Evolutionary conservation across 2,329 filamentous ascomycete species (phyloP).

Genomic region (Xenoacremonium recifei): DNA sequence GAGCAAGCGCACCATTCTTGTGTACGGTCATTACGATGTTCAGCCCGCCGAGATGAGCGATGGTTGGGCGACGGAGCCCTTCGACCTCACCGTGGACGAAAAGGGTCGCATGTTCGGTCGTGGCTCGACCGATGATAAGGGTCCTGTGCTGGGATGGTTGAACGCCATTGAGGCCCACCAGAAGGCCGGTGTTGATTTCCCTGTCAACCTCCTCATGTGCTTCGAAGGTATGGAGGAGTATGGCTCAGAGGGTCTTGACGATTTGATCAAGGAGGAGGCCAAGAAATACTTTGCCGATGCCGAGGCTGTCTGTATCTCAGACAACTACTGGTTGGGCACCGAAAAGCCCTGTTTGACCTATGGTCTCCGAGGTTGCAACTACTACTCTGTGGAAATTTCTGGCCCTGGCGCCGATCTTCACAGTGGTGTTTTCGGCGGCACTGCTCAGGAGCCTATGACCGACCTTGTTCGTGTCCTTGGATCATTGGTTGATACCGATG

Average conservation of each 20-base stretch:
- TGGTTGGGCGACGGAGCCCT: conserved; percentile 94
- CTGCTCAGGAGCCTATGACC: conserved; percentile 97
- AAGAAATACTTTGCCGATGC: conserved; percentile 94
- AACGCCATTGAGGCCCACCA: conserved; percentile 98
- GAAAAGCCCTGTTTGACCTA: conserved; percentile 99
- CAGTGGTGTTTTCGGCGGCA: conserved; percentile 95
- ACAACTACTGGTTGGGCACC: conserved; percentile 99
- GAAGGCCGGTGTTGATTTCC: conserved; percentile 90
- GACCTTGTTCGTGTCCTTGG: conserved; percentile 82
- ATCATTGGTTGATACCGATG: conserved; percentile 82
- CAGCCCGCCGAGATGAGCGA: conserved; percentile 92
- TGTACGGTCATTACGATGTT: conserved; percentile 98
- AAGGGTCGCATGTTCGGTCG: conserved; percentile 96
- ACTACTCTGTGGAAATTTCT: conserved; percentile 89
- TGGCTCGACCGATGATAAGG: conserved; percentile 96
- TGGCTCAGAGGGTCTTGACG: conserved; percentile 92
- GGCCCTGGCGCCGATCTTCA: conserved; percentile 93
- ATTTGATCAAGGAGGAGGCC: conserved; percentile 87
- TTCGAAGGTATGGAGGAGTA: conserved; percentile 99
- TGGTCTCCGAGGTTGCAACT: conserved; percentile 94
- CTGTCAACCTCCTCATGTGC: conserved; percentile 98
- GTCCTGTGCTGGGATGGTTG: conserved; percentile 93
- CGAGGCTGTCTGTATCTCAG: conserved; percentile 95
- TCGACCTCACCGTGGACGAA: conserved; percentile 81
- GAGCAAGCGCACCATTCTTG: conserved; percentile 90